phyloP scores from a whole-genome alignment of 1,139 yeast genomes.

The Lodderomyces margitis region DNA sequence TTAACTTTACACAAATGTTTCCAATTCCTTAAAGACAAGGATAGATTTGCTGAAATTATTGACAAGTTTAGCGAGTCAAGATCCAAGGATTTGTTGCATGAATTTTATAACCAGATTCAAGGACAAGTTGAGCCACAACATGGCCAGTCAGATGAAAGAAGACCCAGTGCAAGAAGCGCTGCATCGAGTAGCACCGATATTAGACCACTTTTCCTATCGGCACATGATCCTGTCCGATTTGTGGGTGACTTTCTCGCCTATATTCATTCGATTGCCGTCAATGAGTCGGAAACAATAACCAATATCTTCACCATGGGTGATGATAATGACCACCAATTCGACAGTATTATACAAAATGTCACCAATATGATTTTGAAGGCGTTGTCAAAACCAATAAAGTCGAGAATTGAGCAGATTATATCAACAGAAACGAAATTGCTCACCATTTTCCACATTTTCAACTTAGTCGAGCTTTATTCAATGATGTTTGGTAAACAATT shows the following conservation, averaged over 20 bases:
- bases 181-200: slow-evolving; percentile 14
- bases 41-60: slow-evolving; percentile 53
- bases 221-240: slow-evolving; percentile 80
- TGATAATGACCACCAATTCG: slow-evolving; percentile 18
- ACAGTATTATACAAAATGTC: slow-evolving; percentile 30
- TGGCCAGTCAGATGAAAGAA: neutral
- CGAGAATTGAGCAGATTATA: slow-evolving; percentile 65
- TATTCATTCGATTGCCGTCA: slow-evolving; percentile 84
- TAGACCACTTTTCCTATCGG: slow-evolving; percentile 61
- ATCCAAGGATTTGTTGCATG: slow-evolving; percentile 55
- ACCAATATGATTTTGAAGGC: slow-evolving; percentile 31
- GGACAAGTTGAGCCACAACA: slow-evolving; percentile 16
- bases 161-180: slow-evolving; percentile 7
- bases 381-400: slow-evolving; percentile 40
- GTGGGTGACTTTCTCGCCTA: slow-evolving; percentile 89
- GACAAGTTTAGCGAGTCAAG: slow-evolving; percentile 50
- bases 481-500: slow-evolving; percentile 63
- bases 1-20: slow-evolving; percentile 34
- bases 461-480: slow-evolving; percentile 63
- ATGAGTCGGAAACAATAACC: slow-evolving; percentile 76
- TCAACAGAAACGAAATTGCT: slow-evolving; percentile 61
- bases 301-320: slow-evolving; percentile 31
- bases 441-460: slow-evolving; percentile 56
- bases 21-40: slow-evolving; percentile 30
- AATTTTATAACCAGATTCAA: slow-evolving; percentile 53